A percentile compares a stretch with the other conserved stretches of the same genome.
phyloP scores from a whole-genome alignment of 148 eudicot species.

The Gaultheria prostrata region DNA sequence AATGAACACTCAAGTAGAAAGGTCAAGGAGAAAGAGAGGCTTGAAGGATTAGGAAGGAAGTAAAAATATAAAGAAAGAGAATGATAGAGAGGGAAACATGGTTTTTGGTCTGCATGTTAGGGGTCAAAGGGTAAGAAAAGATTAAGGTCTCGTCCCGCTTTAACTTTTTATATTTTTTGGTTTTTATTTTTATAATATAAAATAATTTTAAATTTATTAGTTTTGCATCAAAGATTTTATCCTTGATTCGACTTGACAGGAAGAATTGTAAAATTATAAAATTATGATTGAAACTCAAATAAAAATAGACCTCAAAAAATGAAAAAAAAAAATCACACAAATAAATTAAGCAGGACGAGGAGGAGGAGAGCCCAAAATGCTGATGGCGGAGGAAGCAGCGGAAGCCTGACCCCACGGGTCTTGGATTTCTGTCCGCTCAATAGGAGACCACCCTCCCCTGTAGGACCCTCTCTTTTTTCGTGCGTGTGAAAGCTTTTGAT shows the following conservation, averaged over 20 bases:
- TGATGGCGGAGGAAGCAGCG: constrained; percentile 7
- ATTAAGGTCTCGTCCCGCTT: neutral
- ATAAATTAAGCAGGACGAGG: neutral
- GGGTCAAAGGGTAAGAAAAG: neutral
- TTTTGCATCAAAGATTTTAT: too few species aligned
- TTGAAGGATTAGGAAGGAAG: neutral
- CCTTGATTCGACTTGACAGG: too few species aligned
- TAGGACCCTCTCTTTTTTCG: constrained; percentile 3
- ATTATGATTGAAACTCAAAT: too few species aligned
- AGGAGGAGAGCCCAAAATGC: neutral
- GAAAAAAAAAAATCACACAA: too few species aligned
- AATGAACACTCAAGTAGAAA: too few species aligned
- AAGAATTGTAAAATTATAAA: too few species aligned
- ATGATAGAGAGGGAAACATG: neutral
- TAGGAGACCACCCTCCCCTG: neutral
- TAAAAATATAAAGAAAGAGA: neutral
- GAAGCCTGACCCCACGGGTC: constrained; percentile 6
- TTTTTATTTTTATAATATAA: too few species aligned
- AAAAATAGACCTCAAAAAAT: too few species aligned
- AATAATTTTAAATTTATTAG: too few species aligned
- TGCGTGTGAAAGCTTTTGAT: too few species aligned
- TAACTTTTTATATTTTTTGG: too few species aligned
- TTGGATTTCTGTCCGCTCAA: neutral
- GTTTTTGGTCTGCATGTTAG: constrained; percentile 16
- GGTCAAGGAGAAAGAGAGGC: neutral